Base-by-base conservation (phyloP, 768 basidiomycete species). In the Pilatotrama ljubarskyi region DNA sequence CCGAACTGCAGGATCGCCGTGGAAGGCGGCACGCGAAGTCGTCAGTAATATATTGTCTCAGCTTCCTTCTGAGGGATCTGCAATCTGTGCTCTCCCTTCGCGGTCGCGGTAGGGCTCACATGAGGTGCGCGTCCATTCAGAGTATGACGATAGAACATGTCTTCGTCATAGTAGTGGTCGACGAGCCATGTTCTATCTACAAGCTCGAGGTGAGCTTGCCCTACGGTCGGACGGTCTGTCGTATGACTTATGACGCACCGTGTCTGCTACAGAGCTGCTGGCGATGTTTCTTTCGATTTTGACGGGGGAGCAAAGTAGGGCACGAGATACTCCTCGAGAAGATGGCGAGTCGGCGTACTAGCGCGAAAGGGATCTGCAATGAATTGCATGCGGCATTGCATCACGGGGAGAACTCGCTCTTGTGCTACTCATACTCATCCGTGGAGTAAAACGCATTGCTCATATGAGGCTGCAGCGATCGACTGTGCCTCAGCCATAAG, bases 1-100 rank as follows among this genome's bases (percentile, higher is more conserved):
- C 51, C 24, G 35, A 6, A 37, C 20, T 51, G 32, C 14, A n/a
- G 36, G 53, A 54, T 54, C 43, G 53, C 13, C 42, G 32, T 35
- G 41, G 8, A 24, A 32, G 20, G 37, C 38, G 37, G 24, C 13
- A 26, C 18, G 8, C 24, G 51, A 51, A 54, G 53, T 10, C 17
- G 24, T 15, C 42, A 18, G 35, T n/a, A 32, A 54, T 10, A 35
- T 18, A 22, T 13, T 18, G 29, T 32, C 29, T 14, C 10, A 18
- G 5, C 17, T 37, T 49, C n/a, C 55, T 56, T 49, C 29, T 35
- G 55, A 38, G 55, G 25, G 47, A 57, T 49, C 55, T 57, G 47
- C 55, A 42, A 47, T 32, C 37, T 47, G 2, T 22, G 25, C 41
- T 29, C 5, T 14, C 8, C 41, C 36, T 32, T 20, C 15, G 20